Evolutionary conservation across 441 rosid species (phyloP), one percentile per base, ranked within the genome.

Genomic region (Eutrema salsugineum): DNA sequence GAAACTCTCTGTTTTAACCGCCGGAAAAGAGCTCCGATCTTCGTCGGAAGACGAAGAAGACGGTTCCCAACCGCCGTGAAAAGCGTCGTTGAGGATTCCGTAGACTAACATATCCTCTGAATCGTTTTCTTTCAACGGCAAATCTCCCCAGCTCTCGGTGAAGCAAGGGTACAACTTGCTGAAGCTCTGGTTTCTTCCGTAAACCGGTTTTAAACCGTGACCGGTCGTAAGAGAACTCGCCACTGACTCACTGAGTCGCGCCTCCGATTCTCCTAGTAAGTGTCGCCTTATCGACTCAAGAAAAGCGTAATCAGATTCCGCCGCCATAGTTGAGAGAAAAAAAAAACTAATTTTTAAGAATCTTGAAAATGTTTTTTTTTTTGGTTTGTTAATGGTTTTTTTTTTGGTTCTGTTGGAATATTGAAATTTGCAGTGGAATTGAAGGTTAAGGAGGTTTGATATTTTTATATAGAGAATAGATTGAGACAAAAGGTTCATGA

Each of bases 31-130:
- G 72, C 32, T 48, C 8, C 36, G 6, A 8, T 61, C 56, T 16
- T 71, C 70, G 11, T 55, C 46, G 10, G 43, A 35, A 4, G 64
- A 24, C 0, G 65, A 47, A 38, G 20, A 76, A 5, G 82, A 56
- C 6, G 96, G 93, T 17, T 72, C 86, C 99, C 97, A 92, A 0
- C 99, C 98, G 43, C 63, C 82, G 16, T 82, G 84, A 38, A 86
- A 65, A 15, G 96, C 98, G 63, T 92, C 89, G 4, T 79, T 81
- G 69, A 94, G 95, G 58, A 82, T 80, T 3, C 84, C 82, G 74
- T 82, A 89, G 5, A 92, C 91, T 5, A 92, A 50, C 99, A 92
- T 94, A 67, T 92, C 99, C 67, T 92, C 98, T 0, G 93, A 79
- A 70, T 92, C 96, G 48, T 94, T 80, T 28, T 83, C 88, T 70